A percentile compares a stretch with the other conserved stretches of the same genome.
These are phyloP conservation scores for Adansonia gregorii DNA, from an alignment of 441 rosid genomes.

Conservation along the genomic window DNA sequence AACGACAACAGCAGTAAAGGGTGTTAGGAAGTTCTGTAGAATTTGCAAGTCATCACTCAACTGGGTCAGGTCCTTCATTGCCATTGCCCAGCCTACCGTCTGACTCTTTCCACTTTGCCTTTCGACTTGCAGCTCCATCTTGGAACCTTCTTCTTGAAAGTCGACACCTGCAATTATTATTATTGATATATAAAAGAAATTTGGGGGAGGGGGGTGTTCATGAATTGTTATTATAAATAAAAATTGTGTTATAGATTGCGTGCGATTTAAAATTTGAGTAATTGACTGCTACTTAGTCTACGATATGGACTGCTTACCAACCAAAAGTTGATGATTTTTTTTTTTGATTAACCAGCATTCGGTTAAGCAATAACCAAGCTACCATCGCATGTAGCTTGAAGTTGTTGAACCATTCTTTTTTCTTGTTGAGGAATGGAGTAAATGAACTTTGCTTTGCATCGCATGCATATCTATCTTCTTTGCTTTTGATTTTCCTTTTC, in stretches of 20 bases:
- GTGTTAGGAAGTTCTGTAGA: background rate
- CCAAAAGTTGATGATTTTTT: background rate
- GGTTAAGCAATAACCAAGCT: conserved; percentile 1
- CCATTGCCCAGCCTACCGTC: too few species aligned
- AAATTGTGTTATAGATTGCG: background rate
- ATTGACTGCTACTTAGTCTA: background rate
- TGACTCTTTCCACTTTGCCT: background rate
- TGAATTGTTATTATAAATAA: background rate
- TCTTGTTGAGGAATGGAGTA: background rate
- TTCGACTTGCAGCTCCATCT: background rate
- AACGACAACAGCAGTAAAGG: background rate
- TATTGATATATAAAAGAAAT: conserved; percentile 1
- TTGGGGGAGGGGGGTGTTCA: background rate
- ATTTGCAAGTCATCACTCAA: conserved; percentile 8
- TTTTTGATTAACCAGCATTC: background rate
- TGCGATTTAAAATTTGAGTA: background rate
- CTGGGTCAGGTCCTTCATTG: background rate
- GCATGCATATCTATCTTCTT: too few species aligned
- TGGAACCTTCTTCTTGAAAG: background rate
- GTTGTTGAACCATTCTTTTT: background rate
- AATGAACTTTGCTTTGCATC: too few species aligned
- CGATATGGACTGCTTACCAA: conserved; percentile 13
- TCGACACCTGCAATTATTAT: background rate
- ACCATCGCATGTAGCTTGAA: background rate
- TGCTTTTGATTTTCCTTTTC: too few species aligned